Base-by-base conservation (phyloP, 2,329 filamentous ascomycete genomes). In the Fusarium proliferatum region DNA sequence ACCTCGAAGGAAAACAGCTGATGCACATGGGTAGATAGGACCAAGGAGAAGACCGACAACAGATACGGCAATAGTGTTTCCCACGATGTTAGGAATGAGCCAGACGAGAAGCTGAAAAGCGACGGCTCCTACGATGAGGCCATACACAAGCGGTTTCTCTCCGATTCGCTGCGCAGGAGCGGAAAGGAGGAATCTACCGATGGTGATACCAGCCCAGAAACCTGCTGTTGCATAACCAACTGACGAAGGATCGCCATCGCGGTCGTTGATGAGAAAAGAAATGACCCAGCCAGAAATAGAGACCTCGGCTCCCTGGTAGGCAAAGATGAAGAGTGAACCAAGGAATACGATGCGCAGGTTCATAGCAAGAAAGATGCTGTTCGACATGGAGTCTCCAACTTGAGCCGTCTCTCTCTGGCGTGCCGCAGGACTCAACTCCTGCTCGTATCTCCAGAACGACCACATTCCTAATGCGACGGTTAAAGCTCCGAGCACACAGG, bases 231-330 rank as follows among this genome's bases (percentile, higher is more conserved):
- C 93, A 80, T 96, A 96, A 41, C 94, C 94, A 23, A 96, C 93
- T 7, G 87, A 86, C 1, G 88, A 85, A 11, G 93, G 93, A 75
- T 92, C 87, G 19, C 93, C 94, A 64, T 90, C 85, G 42, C 94
- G 91, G 71, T 90, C 88, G 56, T 88, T 88, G 81, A 96, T 94
- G 43, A 97, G 85, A 84, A 95, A 97, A 5, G 92, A 94, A 70
- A 96, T 94, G 55, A 96, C 92, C 94, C 94, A 97, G 60, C 94
- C 94, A 0, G 92, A 94, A 72, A 96, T 93, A 65, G 91, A 91
- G 21, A 97, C 94, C 82, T 97, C 94, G 41, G 93, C 92, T 39
- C 94, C 94, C 81, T 96, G 93, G 81, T 97, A 97, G 33, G 91
- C 90, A 80, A 97, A 96, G 80, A 96, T 93, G 84, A 96, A 96